Base-by-base conservation (phyloP, 1,284 basidiomycete genomes). In the Malassezia obtusa region DNA sequence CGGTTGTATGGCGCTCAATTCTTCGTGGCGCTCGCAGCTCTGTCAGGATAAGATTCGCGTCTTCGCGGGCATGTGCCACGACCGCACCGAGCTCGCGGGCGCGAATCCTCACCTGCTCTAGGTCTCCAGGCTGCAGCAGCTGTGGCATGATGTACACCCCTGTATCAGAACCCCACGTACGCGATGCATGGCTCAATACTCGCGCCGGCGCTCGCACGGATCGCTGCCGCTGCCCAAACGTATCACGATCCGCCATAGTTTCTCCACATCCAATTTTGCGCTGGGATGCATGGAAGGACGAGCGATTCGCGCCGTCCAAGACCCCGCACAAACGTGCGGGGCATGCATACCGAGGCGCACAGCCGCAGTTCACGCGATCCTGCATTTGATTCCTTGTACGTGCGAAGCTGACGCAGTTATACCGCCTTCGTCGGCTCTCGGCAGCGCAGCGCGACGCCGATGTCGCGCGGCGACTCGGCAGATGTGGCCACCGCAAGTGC, bases 311-410 rank as follows among this genome's bases (percentile, higher is more conserved):
- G 38, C 30, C 39, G n/a, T 43, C n/a, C 39, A 37, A 32, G 21
- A 19, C 30, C 12, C 2, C 11, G 17, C 31, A 36, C 26, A 17
- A 11, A 14, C 9, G 17, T 15, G 24, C 44, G 17, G 12, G 38
- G 28, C 21, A 26, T 36, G 37, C 24, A 32, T 3, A 31, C 21
- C 15, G n/a, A 40, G 2, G 22, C 17, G 39, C 33, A 22, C 37
- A 15, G 19, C 9, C 19, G 15, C 15, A 26, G 14, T 22, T 26
- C 21, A 14, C 9, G 28, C n/a, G 31, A 12, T 15, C n/a, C 52
- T 0, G 47, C 52, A 4, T 55, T 55, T 45, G 47, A 55, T 19
- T 31, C n/a, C 6, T 55, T 55, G 52, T 55, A 45, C 35, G 52
- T 50, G 32, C 2, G 7, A 8, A 38, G 31, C 43, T 21, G 15